Evolutionary conservation across 2,329 filamentous ascomycete species (phyloP).

Genomic region (Penicillium concentricum): DNA sequence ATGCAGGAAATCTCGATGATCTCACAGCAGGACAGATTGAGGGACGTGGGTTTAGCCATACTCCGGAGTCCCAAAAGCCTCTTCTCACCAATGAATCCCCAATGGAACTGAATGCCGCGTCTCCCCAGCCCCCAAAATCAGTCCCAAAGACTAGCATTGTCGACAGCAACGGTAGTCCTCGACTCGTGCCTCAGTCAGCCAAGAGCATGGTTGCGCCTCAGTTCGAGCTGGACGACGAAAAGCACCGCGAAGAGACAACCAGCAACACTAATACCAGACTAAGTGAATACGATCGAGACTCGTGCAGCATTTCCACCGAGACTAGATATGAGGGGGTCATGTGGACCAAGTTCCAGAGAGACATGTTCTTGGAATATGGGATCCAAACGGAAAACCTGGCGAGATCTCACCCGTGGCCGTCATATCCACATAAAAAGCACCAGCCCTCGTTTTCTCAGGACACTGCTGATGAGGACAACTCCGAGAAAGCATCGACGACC

Average conservation of each 20-base stretch:
- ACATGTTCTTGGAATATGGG: constrained; percentile 24
- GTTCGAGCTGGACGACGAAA: neutral
- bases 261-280: constrained; percentile 5
- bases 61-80: constrained; percentile 21
- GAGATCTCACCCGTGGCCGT: neutral
- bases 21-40: neutral
- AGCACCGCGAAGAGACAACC: neutral
- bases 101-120: neutral
- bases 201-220: neutral
- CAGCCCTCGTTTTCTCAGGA: neutral
- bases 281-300: constrained; percentile 10
- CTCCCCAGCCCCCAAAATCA: neutral
- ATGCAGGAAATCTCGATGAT: neutral
- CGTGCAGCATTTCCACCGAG: neutral
- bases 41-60: neutral
- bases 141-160: constrained; percentile 27
- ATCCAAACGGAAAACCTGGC: constrained; percentile 11
- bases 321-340: constrained; percentile 1
- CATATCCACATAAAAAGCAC: neutral
- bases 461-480: neutral
- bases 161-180: constrained; percentile 40
- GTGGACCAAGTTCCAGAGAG: constrained; percentile 21
- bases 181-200: constrained; percentile 14
- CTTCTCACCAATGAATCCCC: constrained; percentile 9
- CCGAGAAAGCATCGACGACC: neutral